Evolutionary conservation across 768 basidiomycete genomes (phyloP), one percentile per base, ranked within the genome.

Genomic region (Tylopilus vinaceipallidus): DNA sequence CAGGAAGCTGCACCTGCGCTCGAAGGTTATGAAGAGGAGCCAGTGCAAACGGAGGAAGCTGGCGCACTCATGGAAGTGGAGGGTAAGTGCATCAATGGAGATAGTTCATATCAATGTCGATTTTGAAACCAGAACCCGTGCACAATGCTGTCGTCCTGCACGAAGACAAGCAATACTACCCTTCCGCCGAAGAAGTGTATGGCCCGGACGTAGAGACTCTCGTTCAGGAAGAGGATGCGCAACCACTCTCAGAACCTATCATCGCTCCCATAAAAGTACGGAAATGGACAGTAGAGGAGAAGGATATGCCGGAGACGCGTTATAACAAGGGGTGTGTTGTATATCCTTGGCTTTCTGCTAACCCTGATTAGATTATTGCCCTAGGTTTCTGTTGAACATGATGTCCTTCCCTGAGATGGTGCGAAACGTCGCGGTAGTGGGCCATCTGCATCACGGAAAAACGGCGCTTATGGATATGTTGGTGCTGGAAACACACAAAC

Each of bases 121-220:
- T 40, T 16, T 57, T 49, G 42, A 44, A 59, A 52, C 53, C 59
- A 90, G 91, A 86, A 59, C 88, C 90, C 35, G 70, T 77, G 27
- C 86, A 89, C 56, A 90, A 86, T 52, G 90, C 90, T 42, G 87
- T 93, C 17, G 68, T 98, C 37, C 75, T 98, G 38, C 95, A 98
- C 61, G 97, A 98, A 66, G 90, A 99, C 72, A 99, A 99, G 70
- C 90, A 93, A 68, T 98, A 99, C 69, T 99, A 99, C 66, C 91
- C 93, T 13, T 88, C 88, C 13, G 95, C 97, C 1, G 76, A 76
- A 47, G 93, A 98, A 16, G 83, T 95, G 2, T 99, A 99, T 68
- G 97, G 97, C 3, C 75, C 82, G 33, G 97, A 85, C 50, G 97
- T 99, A 26, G 95, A 98, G 71, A 89, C 97, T 1, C 71, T 98